These are phyloP conservation scores for Dictyophora rubrovolvata DNA, from an alignment of 768 basidiomycete genomes.

Conservation along the genomic window DNA sequence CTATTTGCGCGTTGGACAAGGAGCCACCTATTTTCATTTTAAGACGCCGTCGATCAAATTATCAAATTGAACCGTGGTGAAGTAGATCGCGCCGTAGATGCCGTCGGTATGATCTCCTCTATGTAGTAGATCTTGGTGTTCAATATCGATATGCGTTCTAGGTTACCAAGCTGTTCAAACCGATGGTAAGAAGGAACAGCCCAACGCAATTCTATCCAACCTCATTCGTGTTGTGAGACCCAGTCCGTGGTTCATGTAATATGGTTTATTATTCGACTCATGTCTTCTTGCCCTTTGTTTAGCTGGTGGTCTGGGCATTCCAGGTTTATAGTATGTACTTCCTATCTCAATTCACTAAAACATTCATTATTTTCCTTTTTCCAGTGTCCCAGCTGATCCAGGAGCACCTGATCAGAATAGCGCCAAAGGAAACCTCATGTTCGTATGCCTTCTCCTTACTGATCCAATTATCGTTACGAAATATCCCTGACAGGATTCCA, in stretches of 20 bases:
- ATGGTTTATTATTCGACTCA: slow-evolving; percentile 9
- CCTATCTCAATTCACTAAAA: neutral
- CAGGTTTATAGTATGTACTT: slow-evolving; percentile 32
- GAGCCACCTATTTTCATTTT: neutral
- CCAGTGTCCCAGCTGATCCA: slow-evolving; percentile 40
- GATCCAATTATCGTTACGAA: neutral
- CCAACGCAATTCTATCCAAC: slow-evolving; percentile 24
- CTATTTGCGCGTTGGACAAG: neutral
- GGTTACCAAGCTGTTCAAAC: slow-evolving; percentile 45
- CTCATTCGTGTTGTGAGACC: slow-evolving; percentile 13
- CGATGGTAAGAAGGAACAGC: slow-evolving; percentile 47
- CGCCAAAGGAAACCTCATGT: slow-evolving; percentile 29
- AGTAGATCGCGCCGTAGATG: slow-evolving; percentile 44
- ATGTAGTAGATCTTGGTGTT: neutral
- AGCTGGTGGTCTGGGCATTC: slow-evolving; percentile 48
- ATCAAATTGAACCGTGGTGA: slow-evolving; percentile 34
- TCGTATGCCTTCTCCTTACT: neutral
- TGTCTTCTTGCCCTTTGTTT: slow-evolving; percentile 24
- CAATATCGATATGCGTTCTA: slow-evolving; percentile 17
- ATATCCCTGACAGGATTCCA: slow-evolving; percentile 29
- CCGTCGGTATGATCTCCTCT: slow-evolving; percentile 15
- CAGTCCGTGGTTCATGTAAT: neutral
- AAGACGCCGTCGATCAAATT: slow-evolving; percentile 40
- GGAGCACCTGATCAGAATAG: slow-evolving; percentile 43
- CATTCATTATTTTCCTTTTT: neutral